Conservation (phyloP, 352 stramenopile species). For the Aphanomyces stellatus region DNA sequence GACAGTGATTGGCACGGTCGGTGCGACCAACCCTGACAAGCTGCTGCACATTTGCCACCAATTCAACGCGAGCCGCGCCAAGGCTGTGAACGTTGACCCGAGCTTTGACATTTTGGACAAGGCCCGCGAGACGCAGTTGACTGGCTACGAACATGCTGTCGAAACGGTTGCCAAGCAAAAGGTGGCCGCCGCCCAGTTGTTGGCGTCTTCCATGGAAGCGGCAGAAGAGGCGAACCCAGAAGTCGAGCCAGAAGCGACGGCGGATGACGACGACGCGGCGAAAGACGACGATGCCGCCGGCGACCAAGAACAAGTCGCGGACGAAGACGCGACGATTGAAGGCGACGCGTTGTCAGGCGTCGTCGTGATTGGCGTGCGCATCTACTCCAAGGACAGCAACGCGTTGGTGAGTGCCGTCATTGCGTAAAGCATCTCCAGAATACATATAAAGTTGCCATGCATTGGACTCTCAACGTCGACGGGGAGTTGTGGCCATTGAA, state of each 20-base stretch:
- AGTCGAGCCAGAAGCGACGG: slow-evolving; percentile 15
- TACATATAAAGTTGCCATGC: no score
- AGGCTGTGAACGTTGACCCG: slow-evolving; percentile 17
- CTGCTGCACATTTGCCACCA: slow-evolving; percentile 30
- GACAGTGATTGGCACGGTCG: slow-evolving; percentile 24
- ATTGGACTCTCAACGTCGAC: no score
- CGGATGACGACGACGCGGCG: slow-evolving; percentile 14
- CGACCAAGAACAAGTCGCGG: background rate
- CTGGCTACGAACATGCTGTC: background rate
- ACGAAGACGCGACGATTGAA: background rate
- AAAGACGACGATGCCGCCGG: slow-evolving; percentile 18
- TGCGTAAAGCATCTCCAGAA: no score
- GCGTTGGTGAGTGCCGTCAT: slow-evolving; percentile 20
- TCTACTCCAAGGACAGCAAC: slow-evolving; percentile 29
- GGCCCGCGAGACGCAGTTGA: slow-evolving; percentile 6
- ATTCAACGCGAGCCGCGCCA: slow-evolving; percentile 29
- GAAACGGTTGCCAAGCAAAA: slow-evolving; percentile 13
- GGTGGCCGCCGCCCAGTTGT: slow-evolving; percentile 18
- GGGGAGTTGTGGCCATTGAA: no score
- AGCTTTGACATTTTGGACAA: slow-evolving; percentile 2
- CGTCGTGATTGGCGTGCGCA: slow-evolving; percentile 27
- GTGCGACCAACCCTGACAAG: slow-evolving; percentile 29
- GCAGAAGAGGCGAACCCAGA: slow-evolving; percentile 19
- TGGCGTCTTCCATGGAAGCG: background rate
- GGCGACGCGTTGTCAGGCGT: slow-evolving; percentile 23